Conservation (phyloP, 352 stramenopile genomes). For the Phytophthora hibernalis region DNA sequence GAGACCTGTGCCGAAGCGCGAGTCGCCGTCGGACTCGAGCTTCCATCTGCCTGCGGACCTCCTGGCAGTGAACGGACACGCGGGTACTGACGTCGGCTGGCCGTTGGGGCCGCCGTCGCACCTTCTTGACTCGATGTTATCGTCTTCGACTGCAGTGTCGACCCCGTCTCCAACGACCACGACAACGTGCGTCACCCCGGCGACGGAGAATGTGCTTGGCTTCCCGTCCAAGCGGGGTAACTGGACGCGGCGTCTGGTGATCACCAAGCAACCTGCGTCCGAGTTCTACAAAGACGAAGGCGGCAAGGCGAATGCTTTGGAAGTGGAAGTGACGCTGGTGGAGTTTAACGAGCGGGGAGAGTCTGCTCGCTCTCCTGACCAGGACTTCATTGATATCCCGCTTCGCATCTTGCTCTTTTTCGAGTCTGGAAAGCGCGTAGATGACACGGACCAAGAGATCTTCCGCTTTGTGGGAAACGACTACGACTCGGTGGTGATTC, state of each 20-base stretch:
- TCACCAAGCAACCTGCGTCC: slow-evolving; percentile 84
- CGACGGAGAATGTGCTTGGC: neutral
- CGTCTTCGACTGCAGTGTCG: slow-evolving; percentile 18
- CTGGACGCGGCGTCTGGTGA: slow-evolving; percentile 80
- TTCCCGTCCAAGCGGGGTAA: slow-evolving; percentile 46
- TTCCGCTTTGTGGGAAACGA: slow-evolving; percentile 89
- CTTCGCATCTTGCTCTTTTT: slow-evolving; percentile 85
- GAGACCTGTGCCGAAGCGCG: slow-evolving; percentile 26
- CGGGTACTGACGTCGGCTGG: slow-evolving; percentile 19
- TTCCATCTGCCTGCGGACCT: slow-evolving; percentile 34
- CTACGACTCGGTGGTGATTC: slow-evolving; percentile 87
- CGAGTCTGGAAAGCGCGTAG: slow-evolving; percentile 86
- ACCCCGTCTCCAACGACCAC: slow-evolving; percentile 13
- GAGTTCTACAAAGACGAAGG: slow-evolving; percentile 93
- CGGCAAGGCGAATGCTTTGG: slow-evolving; percentile 81
- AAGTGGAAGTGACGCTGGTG: slow-evolving; percentile 82
- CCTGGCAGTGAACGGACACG: slow-evolving; percentile 11
- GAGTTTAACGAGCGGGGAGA: slow-evolving; percentile 83
- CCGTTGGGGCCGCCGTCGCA: slow-evolving; percentile 26
- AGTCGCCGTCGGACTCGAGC: slow-evolving; percentile 21
- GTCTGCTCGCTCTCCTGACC: slow-evolving; percentile 62
- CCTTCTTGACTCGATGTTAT: slow-evolving; percentile 29
- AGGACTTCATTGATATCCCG: slow-evolving; percentile 85
- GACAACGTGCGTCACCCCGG: slow-evolving; percentile 13
- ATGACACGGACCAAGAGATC: slow-evolving; percentile 87